phyloP scores from a whole-genome alignment of 2,329 filamentous ascomycete species.

The Trichophyton equinum region DNA sequence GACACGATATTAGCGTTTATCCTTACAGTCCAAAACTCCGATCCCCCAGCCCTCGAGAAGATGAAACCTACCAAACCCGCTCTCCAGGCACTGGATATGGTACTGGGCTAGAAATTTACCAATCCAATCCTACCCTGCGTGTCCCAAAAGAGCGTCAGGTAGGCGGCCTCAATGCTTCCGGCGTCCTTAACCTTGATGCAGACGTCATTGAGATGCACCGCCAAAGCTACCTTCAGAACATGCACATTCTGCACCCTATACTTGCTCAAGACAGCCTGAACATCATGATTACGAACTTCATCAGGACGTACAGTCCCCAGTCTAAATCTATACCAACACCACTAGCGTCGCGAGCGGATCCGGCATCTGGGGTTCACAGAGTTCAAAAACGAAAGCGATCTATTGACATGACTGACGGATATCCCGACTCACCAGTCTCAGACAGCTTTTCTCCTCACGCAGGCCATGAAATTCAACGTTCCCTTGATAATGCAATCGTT shows the following conservation, averaged over 20 bases:
- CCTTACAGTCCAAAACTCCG: conserved; percentile 10
- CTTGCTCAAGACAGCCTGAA: conserved; percentile 43
- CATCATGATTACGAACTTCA: conserved; percentile 41
- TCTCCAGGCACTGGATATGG: conserved; percentile 42
- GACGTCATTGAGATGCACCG: conserved; percentile 40
- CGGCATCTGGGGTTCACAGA: conserved; percentile 7
- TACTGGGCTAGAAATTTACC: conserved; percentile 28
- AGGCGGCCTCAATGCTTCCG: conserved; percentile 39
- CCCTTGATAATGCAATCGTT: conserved; percentile 68
- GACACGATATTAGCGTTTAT: conserved; percentile 14
- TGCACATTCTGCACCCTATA: conserved; percentile 54
- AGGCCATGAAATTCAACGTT: conserved; percentile 36
- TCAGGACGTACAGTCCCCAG: conserved; percentile 34
- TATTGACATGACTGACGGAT: conserved; percentile 7
- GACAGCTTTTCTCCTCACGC: conserved; percentile 5
- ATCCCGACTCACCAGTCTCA: conserved; percentile 6
- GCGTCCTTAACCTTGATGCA: conserved; percentile 42
- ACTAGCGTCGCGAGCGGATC: neutral
- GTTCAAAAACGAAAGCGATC: conserved; percentile 13
- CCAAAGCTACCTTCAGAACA: conserved; percentile 45
- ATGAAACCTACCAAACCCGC: conserved; percentile 25
- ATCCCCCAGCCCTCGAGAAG: conserved; percentile 15
- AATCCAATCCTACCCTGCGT: conserved; percentile 20
- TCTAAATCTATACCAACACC: neutral
- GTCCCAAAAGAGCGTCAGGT: conserved; percentile 20